Evolutionary conservation across 2,329 filamentous ascomycete genomes (phyloP), one percentile per base, ranked within the genome.

Genomic region (Alternaria incomplexa): DNA sequence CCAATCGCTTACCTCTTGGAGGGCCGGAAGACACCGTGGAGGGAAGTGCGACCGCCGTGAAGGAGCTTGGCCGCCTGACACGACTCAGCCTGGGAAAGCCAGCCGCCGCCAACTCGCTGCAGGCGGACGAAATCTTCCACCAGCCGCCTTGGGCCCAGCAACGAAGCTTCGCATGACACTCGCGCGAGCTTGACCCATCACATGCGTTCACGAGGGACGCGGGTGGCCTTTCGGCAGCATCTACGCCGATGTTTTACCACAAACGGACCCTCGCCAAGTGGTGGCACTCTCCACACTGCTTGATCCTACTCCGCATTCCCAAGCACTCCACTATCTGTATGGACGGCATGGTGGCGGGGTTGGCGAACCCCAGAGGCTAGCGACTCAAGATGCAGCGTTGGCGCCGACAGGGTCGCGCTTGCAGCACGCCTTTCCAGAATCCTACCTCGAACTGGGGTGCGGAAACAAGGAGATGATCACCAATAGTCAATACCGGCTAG

Each of bases 81-180:
- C 43, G 26, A 17, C 52, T 47, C 56, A 30, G 11, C 32, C 47
- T 52, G 26, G 46, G 48, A 56, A 58, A 52, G 60, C 58, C 55
- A 60, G 23, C 58, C 64, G 66, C 71, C 65, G 69, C 60, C 48
- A 58, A 63, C 53, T n/a, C 15, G 46, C 52, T 23, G 51, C 52
- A 26, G 40, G 32, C 64, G 70, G 65, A 63, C 44, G 30, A 71
- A 71, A 68, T 65, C 47, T 68, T 72, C 71, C 70, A 73, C 71
- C 71, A 73, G 67, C 65, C 63, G 62, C 57, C 58, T 55, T 22
- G 22, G 46, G 36, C 51, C 64, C 45, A 56, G 58, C 63, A 54
- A 13, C 48, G 23, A 61, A 61, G 47, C 61, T 66, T 73, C 67
- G 67, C 63, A 57, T 62, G 54, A 46, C 57, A 54, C 62, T 70